Evolutionary conservation across 73 alveolate species (phyloP).

Genomic region (Durusdinium trenchii): DNA sequence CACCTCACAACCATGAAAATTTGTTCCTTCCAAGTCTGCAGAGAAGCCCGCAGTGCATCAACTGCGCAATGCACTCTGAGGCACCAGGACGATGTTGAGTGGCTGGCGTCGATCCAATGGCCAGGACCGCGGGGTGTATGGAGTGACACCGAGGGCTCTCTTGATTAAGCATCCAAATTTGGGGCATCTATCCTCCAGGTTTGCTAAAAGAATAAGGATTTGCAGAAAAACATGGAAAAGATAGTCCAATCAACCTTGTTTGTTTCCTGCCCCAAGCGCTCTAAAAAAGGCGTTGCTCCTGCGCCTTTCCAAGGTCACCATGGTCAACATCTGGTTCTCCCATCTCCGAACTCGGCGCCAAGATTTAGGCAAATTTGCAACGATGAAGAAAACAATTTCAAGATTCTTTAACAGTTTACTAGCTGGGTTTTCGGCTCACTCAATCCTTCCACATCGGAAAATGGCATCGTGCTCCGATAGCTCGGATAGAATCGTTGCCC

Average conservation of each 20-base stretch:
- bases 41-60: background rate
- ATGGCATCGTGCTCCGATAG: background rate
- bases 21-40: background rate
- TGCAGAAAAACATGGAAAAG: background rate
- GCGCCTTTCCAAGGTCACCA: background rate
- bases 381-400: background rate
- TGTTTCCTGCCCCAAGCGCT: background rate
- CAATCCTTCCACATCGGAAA: background rate
- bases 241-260: background rate
- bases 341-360: background rate
- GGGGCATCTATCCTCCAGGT: background rate
- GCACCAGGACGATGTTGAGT: slow-evolving; percentile 10
- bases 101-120: background rate
- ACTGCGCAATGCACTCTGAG: background rate
- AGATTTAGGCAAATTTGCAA: background rate
- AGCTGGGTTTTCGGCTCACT: background rate
- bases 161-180: background rate
- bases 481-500: too few species aligned
- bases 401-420: too few species aligned
- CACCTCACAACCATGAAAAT: background rate
- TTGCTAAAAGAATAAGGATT: background rate
- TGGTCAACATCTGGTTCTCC: background rate
- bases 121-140: background rate
- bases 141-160: background rate
- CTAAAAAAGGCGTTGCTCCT: too few species aligned